phyloP scores from a whole-genome alignment of 768 basidiomycete genomes.

The Boletus eberwhitei region DNA sequence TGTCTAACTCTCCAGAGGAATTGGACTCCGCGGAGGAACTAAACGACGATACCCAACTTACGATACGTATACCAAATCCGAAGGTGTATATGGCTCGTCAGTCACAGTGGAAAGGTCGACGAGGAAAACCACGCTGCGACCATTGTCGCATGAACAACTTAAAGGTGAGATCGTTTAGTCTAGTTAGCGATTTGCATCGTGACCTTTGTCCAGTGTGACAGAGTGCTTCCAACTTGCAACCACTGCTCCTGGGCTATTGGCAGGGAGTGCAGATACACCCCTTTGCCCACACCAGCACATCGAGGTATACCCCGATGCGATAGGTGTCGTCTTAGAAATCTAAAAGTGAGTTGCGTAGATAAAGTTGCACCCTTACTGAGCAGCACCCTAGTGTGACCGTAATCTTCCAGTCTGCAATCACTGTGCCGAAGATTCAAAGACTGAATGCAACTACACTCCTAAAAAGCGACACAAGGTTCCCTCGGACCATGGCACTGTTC shows the following conservation, averaged over 20 bases:
- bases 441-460: constrained; percentile 69
- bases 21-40: constrained; percentile 38
- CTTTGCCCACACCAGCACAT: constrained; percentile 71
- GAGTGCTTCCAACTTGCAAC: constrained; percentile 67
- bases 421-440: constrained; percentile 49
- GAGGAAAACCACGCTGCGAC: constrained; percentile 74
- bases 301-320: constrained; percentile 73
- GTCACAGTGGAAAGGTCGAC: constrained; percentile 71
- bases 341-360: constrained; percentile 47
- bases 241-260: constrained; percentile 64
- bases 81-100: constrained; percentile 66
- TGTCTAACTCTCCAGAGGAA: constrained; percentile 39
- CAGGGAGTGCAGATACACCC: constrained; percentile 70
- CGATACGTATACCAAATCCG: constrained; percentile 64
- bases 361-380: neutral
- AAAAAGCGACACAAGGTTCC: constrained; percentile 62
- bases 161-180: constrained; percentile 46
- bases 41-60: constrained; percentile 52
- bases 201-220: constrained; percentile 52
- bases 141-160: constrained; percentile 69
- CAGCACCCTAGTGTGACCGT: constrained; percentile 55
- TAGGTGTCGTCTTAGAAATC: constrained; percentile 61
- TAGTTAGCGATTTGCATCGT: constrained; percentile 6
- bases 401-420: constrained; percentile 71
- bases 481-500: constrained; percentile 37